Base-by-base conservation (phyloP, 2,329 filamentous ascomycete species). In the Aspergillus pseudoviridinutans region DNA sequence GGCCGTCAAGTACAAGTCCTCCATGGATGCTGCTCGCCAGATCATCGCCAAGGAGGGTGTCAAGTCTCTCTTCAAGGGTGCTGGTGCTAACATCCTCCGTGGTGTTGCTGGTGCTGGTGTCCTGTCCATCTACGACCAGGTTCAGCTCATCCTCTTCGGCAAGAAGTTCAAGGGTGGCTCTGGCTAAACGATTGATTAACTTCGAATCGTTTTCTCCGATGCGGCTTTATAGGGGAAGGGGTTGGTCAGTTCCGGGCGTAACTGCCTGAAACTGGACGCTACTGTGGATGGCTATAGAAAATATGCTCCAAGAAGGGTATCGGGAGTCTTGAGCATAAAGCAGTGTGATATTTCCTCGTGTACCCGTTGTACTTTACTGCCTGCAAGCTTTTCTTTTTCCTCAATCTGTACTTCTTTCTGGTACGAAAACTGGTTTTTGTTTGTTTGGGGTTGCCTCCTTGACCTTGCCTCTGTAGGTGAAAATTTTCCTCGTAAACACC, bases 51-150 rank as follows among this genome's bases (percentile, higher is more conserved):
- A 79, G 84, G 94, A 97, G 87, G 94, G 94, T 87, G 84, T 95
- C 82, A 90, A 87, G 84, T 99, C 94, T 75, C 93, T 99, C 82
- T 99, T 99, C 92, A 99, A 99, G 91, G 94, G 94, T 92, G 94
- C 94, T 79, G 94, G 94, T 91, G 94, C 94, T 88, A 99, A 99
- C 91, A 99, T 99, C 78, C 94, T 99, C 84, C 94, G 94, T 96
- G 95, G 94, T 97, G 94, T 99, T 78, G 94, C 94, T 78, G 95
- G 94, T 91, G 94, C 94, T 85, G 94, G 94, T 99, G 94, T 99
- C 79, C 87, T 99, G 80, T 99, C 94, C 81, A 97, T 99, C 91
- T 99, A 99, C 85, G 94, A 99, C 82, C 93, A 97, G 87, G 91
- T 91, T 81, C 94, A 99, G 90, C 87, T 99, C 80, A 82, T 99